A percentile compares a stretch with the other conserved stretches of the same genome.
Evolutionary conservation across 2,329 filamentous ascomycete species (phyloP).

Genomic region (Aspergillus sp.): DNA sequence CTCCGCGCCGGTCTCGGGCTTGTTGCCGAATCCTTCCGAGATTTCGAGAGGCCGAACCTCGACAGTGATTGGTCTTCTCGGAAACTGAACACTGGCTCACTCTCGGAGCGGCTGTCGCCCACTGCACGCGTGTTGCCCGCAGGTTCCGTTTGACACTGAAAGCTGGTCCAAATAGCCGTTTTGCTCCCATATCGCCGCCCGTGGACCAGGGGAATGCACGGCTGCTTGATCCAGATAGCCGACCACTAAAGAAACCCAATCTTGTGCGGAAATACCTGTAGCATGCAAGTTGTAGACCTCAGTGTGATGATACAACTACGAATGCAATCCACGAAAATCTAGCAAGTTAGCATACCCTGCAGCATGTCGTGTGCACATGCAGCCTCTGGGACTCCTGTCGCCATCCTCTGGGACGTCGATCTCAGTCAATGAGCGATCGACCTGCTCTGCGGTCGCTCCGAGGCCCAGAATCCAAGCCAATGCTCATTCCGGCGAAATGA

Average conservation of each 20-base stretch:
- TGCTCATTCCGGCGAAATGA: background rate
- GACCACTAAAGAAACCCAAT: background rate
- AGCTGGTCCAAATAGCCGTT: background rate
- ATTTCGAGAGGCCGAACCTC: background rate
- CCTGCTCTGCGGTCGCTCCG: background rate
- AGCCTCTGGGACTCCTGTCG: background rate
- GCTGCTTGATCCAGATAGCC: background rate
- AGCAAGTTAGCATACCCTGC: background rate
- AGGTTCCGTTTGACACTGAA: background rate
- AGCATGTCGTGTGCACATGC: background rate
- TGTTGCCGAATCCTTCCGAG: conserved; percentile 14
- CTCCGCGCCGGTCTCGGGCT: conserved; percentile 17
- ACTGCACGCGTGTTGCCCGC: background rate
- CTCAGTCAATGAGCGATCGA: background rate
- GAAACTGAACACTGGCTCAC: background rate
- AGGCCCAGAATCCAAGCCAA: conserved; percentile 6
- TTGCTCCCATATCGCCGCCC: background rate
- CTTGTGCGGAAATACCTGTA: background rate
- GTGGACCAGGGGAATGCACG: background rate
- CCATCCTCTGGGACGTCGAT: background rate
- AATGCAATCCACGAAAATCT: background rate
- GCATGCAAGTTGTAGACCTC: too few relatives aligned
- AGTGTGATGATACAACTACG: background rate
- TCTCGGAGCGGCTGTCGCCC: background rate
- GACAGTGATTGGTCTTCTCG: conserved; percentile 19